Conservation (phyloP, 257 asterid species). For the Rubia yunnanensis region DNA sequence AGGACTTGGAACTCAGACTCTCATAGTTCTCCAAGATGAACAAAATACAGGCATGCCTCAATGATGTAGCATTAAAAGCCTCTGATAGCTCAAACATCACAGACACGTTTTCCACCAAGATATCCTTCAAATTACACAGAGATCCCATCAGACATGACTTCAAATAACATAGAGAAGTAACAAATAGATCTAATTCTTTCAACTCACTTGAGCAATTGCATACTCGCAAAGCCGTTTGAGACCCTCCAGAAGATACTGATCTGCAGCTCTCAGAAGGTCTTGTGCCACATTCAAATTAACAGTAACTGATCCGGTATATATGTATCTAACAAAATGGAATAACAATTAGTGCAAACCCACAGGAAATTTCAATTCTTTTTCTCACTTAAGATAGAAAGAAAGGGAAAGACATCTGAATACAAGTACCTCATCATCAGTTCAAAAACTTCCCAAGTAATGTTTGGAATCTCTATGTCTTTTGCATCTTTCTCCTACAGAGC, state of each 20-base stretch:
- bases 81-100: conserved; percentile 90
- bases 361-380: background rate
- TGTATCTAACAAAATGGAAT: conserved; percentile 37
- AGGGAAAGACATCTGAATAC: conserved; percentile 3
- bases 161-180: background rate
- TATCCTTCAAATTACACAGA: conserved; percentile 45
- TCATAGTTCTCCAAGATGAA: conserved; percentile 73
- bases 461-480: conserved; percentile 92
- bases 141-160: conserved; percentile 21
- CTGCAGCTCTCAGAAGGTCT: conserved; percentile 93
- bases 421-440: conserved; percentile 96
- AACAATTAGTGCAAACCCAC: background rate
- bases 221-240: conserved; percentile 90
- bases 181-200: background rate
- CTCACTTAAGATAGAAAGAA: background rate
- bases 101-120: conserved; percentile 71
- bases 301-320: conserved; percentile 86
- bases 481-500: conserved; percentile 88
- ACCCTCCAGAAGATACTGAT: conserved; percentile 96
- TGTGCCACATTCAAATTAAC: conserved; percentile 77
- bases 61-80: conserved; percentile 72
- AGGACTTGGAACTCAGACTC: conserved; percentile 48
- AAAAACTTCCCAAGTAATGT: conserved; percentile 90
- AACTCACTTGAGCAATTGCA: conserved; percentile 78
- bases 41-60: conserved; percentile 71